Base-by-base conservation (phyloP, 225 moss, liverwort and hornwort species). In the Neckera pumila region DNA sequence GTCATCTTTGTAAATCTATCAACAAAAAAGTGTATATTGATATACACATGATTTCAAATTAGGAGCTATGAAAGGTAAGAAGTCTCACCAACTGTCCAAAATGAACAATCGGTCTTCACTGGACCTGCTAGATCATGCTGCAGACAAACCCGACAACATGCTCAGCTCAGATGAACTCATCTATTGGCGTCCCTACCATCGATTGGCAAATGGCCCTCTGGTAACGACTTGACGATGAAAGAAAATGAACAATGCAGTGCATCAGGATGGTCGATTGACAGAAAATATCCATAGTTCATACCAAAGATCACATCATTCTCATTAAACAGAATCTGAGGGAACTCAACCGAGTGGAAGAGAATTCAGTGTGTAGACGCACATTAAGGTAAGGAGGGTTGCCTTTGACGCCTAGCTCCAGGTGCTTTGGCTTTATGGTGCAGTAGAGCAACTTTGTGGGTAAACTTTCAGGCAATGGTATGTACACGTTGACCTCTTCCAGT, bases 351-450 rank as follows among this genome's bases (percentile, higher is more conserved):
- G 36, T 47, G 67, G 23, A 65, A 86, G 36, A 85, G 51, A 66
- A 74, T 42, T 80, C 61, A 71, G 40, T 63, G 36, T 33, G 54
- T 38, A 80, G 78, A 57, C 93, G 65, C 90, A 97, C 97, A 90
- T 97, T 95, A 77, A 98, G 95, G 85, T 95, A 97, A 53, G 97
- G 92, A 82, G 96, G 95, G 90, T 96, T 98, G 90, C 96, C 97
- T 94, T 96, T 98, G 93, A 98, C 95, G 94, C 98, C 98, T 57
- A 98, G 84, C 87, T 98, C 98, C 91, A 98, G 57, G 88, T 96
- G 98, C 60, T 94, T 93, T 42, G 97, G 89, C 80, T 96, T 95
- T 42, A 98, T 96, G 60, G 89, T 96, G 89, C 98, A 97, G 79
- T 96, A 98, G 18, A 98, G 89, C 89, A 94, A 76, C 89, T 92